Base-by-base conservation (phyloP, 2,329 filamentous ascomycete species). In the Talaromyces atroroseus region DNA sequence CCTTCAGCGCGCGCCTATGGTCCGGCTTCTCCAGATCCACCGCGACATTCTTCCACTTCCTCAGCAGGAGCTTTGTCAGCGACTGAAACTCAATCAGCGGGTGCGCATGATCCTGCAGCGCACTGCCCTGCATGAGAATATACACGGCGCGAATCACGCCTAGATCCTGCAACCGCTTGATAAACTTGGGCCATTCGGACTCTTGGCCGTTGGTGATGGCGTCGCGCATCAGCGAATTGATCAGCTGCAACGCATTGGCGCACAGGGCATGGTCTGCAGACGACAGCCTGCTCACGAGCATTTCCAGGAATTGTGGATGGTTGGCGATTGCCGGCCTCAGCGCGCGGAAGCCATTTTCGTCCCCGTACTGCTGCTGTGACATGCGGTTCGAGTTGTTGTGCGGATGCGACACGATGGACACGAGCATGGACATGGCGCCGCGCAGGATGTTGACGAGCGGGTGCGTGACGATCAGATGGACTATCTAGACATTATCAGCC, bases 381-480 rank as follows among this genome's bases (percentile, higher is more conserved):
- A 71, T 65, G 64, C 74, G 71, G 44, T 78, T 74, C 11, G 81
- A 82, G 54, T 74, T 72, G 68, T 90, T 72, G 68, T 90, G 85
- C 26, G 91, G 90, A 72, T 95, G 88, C 60, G 90, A 88, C 52
- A 99, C 92, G 57, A 97, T 87, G 12, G 92, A 90, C 48, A 96
- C 92, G 56, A 99, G 82, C 60, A 99, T 95, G 48, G 91, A 92
- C 89, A 99, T 96, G 67, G 92, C 92, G 66, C 94, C 94, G 61
- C 94, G 85, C 59, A 99, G 84, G 68, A 97, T 96, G 71, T 99
- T 99, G 74, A 99, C 94, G 59, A 99, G 82, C 23, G 92, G 94
- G 71, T 97, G 94, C 32, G 86, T 92, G 65, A 97, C 92, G 60
- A 97, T 90, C 52, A 99, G 81, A 71, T 96, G 88, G 64, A 97